Evolutionary conservation across 2,329 filamentous ascomycete species (phyloP), one percentile per base, ranked within the genome.

Genomic region (Penicillium sp.): DNA sequence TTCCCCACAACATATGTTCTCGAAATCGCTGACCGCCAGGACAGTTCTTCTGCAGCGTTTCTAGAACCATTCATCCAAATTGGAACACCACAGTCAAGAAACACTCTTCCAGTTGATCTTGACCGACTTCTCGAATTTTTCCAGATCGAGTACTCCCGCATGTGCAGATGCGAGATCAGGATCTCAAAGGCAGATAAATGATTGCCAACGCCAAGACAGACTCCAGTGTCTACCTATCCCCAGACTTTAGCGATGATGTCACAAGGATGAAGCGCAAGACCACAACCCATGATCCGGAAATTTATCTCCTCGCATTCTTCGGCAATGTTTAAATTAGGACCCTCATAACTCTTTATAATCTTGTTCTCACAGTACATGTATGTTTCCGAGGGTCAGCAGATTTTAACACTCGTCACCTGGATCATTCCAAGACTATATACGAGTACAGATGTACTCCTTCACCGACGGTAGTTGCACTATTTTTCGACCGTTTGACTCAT

Each of bases 301-400:
- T 40, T 50, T 33, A 24, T 17, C 40, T 51, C 26, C 28, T 35
- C 19, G 22, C 56, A 62, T 62, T 62, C 60, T 50, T 51, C 38
- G 45, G 50, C 12, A 50, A 7, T 42, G n/a, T 42, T 50, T 35
- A 40, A 38, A 33, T 44, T 50, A 56, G 30, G 17, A 4, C 7
- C 17, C 26, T 22, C 49, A 33, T 33, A 50, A 22, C 55, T 47
- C 53, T 57, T 47, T 13, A 13, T 37, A 4, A 15, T 13, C 35
- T 37, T n/a, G n/a, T n/a, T 37, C 6, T 12, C 12, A 33, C 12
- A 10, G 9, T 33, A 3, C 6, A 33, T 12, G 12, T 33, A 33
- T 12, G 30, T 33, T 33, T 33, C 9, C 12, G 30, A 12, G 12
- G 30, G 30, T 10, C 12, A 33, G 30, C 9, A 33, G 30, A 33